A percentile compares a stretch with the other conserved stretches of the same genome.
These are phyloP conservation scores for Tricholoma terreum DNA, from an alignment of 768 basidiomycete genomes.

Conservation along the genomic window DNA sequence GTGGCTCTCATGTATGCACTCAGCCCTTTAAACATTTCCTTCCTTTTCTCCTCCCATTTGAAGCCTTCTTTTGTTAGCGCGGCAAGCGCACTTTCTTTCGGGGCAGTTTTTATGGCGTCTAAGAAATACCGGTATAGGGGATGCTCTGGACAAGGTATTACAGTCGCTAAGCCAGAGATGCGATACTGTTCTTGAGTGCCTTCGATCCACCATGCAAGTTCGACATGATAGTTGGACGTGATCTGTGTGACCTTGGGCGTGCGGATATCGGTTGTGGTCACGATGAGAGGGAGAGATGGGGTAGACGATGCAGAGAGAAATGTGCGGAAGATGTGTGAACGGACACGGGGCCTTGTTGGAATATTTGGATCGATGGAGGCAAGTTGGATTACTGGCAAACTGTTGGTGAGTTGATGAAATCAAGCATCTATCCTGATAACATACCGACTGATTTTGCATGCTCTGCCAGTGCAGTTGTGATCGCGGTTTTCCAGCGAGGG, in stretches of 20 bases:
- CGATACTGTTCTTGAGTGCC: slow-evolving; percentile 72
- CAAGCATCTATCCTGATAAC: not conserved
- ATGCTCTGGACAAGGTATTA: slow-evolving; percentile 52
- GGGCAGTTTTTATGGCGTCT: slow-evolving; percentile 12
- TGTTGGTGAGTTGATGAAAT: not conserved
- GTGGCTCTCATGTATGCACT: slow-evolving; percentile 61
- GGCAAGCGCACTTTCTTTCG: slow-evolving; percentile 19
- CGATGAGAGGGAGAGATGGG: slow-evolving; percentile 55
- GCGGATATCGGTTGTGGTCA: slow-evolving; percentile 71
- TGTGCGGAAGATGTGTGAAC: slow-evolving; percentile 59
- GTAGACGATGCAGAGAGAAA: slow-evolving; percentile 45
- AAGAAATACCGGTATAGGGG: slow-evolving; percentile 32
- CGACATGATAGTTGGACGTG: slow-evolving; percentile 44
- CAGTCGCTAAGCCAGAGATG: slow-evolving; percentile 50
- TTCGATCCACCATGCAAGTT: slow-evolving; percentile 74
- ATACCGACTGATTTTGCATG: slow-evolving; percentile 38
- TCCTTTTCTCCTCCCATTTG: slow-evolving; percentile 67
- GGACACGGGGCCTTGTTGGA: slow-evolving; percentile 51
- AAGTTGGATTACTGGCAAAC: slow-evolving; percentile 54
- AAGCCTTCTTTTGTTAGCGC: slow-evolving; percentile 39
- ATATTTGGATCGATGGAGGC: slow-evolving; percentile 48
- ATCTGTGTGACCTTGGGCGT: slow-evolving; percentile 66
- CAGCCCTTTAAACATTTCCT: slow-evolving; percentile 58
- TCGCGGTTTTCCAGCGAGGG: slow-evolving; percentile 47
- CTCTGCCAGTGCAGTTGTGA: slow-evolving; percentile 40